Evolutionary conservation across 2,329 filamentous ascomycete genomes (phyloP).

Genomic region (Fusarium succisae): DNA sequence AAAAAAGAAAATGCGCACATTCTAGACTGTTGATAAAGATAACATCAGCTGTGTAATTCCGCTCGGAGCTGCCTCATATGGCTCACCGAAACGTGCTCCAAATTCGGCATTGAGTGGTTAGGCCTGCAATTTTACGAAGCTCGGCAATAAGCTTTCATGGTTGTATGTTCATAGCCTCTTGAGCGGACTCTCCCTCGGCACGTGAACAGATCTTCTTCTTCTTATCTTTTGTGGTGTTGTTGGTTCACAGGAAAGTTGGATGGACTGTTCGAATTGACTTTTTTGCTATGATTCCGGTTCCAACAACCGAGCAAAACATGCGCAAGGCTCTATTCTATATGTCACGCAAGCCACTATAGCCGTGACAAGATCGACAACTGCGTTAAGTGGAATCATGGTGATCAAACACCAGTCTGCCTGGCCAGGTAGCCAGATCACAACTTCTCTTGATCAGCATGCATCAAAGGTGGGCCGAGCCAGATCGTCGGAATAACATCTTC

Average conservation of each 20-base stretch:
- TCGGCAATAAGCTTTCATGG: neutral
- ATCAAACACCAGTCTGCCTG: neutral
- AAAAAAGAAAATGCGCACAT: neutral
- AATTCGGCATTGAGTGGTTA: neutral
- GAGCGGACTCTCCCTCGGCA: neutral
- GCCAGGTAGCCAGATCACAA: neutral
- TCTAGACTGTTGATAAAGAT: neutral
- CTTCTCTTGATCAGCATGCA: neutral
- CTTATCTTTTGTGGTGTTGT: neutral
- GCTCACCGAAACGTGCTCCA: neutral
- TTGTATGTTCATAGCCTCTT: neutral
- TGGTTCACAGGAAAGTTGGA: neutral
- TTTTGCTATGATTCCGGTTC: neutral
- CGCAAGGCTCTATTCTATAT: neutral
- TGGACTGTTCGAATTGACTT: neutral
- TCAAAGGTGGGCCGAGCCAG: conserved; percentile 24
- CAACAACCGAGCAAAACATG: neutral
- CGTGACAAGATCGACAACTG: neutral
- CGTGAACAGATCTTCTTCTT: neutral
- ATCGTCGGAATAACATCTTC: conserved; percentile 12
- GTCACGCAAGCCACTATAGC: neutral
- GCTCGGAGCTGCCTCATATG: neutral
- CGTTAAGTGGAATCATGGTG: neutral
- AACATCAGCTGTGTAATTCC: neutral
- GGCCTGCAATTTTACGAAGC: neutral